phyloP scores from a whole-genome alignment of 2,329 filamentous ascomycete genomes.

The Clonostachys chloroleuca region DNA sequence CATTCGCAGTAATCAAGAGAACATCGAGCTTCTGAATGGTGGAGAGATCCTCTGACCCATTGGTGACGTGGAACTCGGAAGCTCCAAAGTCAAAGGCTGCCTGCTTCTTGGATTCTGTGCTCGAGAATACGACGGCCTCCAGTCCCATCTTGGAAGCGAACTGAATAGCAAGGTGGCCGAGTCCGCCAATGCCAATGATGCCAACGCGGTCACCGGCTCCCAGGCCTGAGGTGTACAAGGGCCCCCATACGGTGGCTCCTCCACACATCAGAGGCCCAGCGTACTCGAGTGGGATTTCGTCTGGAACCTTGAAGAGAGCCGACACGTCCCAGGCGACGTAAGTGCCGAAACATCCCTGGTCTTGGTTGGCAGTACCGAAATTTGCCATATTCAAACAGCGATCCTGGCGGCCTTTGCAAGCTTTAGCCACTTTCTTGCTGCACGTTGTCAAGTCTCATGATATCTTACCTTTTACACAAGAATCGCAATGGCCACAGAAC shows the following conservation, averaged over 20 bases:
- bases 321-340: slow-evolving; percentile 35
- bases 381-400: slow-evolving; percentile 24
- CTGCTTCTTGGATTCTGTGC: slow-evolving; percentile 13
- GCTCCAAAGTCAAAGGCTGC: slow-evolving; percentile 15
- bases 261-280: slow-evolving; percentile 60
- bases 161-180: slow-evolving; percentile 45
- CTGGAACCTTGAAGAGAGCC: slow-evolving; percentile 38
- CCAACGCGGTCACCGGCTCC: slow-evolving; percentile 39
- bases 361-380: slow-evolving; percentile 25
- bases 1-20: neutral
- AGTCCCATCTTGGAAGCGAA: slow-evolving; percentile 62
- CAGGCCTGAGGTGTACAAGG: slow-evolving; percentile 54
- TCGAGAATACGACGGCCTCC: slow-evolving; percentile 14
- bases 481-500: slow-evolving; percentile 27
- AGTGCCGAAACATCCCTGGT: slow-evolving; percentile 35
- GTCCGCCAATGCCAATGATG: slow-evolving; percentile 52
- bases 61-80: slow-evolving; percentile 12
- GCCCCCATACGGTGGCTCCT: slow-evolving; percentile 61
- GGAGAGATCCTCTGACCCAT: slow-evolving; percentile 1
- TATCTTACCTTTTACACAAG: slow-evolving; percentile 18
- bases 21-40: slow-evolving; percentile 7
- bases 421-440: neutral
- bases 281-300: slow-evolving; percentile 28
- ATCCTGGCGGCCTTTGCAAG: slow-evolving; percentile 21
- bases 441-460: no score